Evolutionary conservation across 2,329 filamentous ascomycete species (phyloP), one percentile per base, ranked within the genome.

Genomic region (Colletotrichum sansevieriae): DNA sequence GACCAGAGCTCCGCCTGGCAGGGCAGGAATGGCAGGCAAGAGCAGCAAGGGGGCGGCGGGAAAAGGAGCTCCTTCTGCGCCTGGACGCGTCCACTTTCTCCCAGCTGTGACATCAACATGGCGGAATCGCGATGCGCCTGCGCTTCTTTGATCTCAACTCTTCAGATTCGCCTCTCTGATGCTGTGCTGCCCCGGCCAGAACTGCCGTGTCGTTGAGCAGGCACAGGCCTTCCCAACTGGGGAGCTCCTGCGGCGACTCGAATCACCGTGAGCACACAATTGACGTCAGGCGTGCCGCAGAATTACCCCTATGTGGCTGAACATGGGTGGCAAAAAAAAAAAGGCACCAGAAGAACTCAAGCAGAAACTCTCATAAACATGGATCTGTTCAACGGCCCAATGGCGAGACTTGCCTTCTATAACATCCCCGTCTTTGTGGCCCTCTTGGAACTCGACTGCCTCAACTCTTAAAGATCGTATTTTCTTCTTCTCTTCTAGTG

Each of bases 101-200:
- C 15, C 18, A 43, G 43, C 47, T 68, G 39, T 70, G 68, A 70
- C 68, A 70, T 70, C 68, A 70, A 70, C 54, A 68, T 70, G 65
- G 64, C 68, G 68, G 65, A 68, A 68, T 60, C 18, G 13, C 52
- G 59, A 59, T 60, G 47, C 33, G n/a, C 41, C 61, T 47, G 65
- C 62, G 12, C 29, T 43, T 66, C 22, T 33, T 54, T 65, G 61
- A 65, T 57, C 41, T 39, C 46, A 20, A 56, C 22, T 29, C 18
- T 11, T n/a, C 25, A n/a, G 10, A n/a, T 52, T 29, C 29, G 22
- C 29, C 18, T 20, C 20, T 43, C 33, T 29, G 37, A n/a, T 39
- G n/a, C 18, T 44, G 46, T 61, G 44, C 11, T 13, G 29, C 37
- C 25, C 63, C 41, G 10, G 44, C 3, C 39, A 20, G n/a, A 46